Percentiles rank a stretch among this genome's conserved stretches.
These are phyloP conservation scores for Baeospora myosura DNA, from an alignment of 1,284 basidiomycete species.

Conservation along the genomic window DNA sequence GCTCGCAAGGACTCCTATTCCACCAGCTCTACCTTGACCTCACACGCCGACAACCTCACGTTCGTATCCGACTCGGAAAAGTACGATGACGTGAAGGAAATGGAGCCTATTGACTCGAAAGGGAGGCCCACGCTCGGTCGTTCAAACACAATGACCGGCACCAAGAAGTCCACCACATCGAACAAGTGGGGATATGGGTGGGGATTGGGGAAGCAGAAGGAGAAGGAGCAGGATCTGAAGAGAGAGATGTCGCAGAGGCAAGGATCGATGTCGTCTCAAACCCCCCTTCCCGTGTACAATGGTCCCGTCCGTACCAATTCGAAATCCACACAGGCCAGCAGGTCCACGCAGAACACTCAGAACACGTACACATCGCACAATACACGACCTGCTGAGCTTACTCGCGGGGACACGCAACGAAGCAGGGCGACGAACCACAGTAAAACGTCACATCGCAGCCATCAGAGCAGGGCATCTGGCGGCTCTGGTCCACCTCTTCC, in stretches of 20 bases:
- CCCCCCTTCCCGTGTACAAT: conserved; percentile 33
- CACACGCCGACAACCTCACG: conserved; percentile 36
- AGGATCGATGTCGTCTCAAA: conserved; percentile 23
- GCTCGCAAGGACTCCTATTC: conserved; percentile 33
- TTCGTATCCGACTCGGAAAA: conserved; percentile 53
- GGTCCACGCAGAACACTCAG: conserved; percentile 17
- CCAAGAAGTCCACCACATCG: conserved; percentile 30
- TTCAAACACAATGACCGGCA: conserved; percentile 47
- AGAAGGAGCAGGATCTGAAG: conserved; percentile 33
- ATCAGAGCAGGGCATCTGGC: conserved; percentile 16
- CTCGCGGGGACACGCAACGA: conserved; percentile 10
- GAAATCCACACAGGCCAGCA: conserved; percentile 19
- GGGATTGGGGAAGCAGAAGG: conserved; percentile 55
- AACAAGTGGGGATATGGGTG: conserved; percentile 61
- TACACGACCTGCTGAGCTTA: too few species aligned
- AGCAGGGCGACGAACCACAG: conserved; percentile 13
- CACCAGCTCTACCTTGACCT: conserved; percentile 27
- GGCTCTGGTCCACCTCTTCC: conserved; percentile 5
- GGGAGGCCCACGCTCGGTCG: conserved; percentile 29
- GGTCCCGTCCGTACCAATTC: conserved; percentile 36
- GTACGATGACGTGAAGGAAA: conserved; percentile 35
- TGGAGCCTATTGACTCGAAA: conserved; percentile 1
- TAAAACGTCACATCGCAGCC: conserved; percentile 15
- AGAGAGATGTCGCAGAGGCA: conserved; percentile 26
- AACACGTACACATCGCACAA: conserved; percentile 12